A percentile compares a stretch with the other conserved stretches of the same genome.
Conservation (phyloP, 2,329 filamentous ascomycete species). For the Aureobasidium sp. region DNA sequence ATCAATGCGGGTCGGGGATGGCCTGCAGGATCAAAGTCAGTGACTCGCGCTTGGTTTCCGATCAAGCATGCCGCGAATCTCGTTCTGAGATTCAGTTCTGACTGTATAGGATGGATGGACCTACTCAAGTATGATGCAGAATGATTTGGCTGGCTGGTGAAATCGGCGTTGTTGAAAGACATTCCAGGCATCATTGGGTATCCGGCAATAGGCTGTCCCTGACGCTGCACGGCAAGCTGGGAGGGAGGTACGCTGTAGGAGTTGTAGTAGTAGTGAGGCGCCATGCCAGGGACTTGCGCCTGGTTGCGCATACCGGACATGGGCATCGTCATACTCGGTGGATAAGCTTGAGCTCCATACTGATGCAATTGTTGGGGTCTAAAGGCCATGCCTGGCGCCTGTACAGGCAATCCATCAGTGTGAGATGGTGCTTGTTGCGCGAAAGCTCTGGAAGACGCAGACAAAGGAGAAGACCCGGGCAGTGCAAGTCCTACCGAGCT, state of each 20-base stretch:
- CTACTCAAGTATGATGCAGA: background rate
- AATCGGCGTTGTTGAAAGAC: background rate
- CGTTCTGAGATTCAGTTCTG: too few relatives aligned
- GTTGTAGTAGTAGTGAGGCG: background rate
- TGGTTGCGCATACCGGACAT: background rate
- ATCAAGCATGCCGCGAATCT: background rate
- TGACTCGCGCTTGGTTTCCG: background rate
- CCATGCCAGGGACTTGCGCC: background rate
- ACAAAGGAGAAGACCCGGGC: background rate
- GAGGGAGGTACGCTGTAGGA: background rate
- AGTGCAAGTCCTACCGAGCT: background rate
- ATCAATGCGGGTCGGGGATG: background rate
- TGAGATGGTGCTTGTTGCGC: background rate
- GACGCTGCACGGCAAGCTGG: background rate
- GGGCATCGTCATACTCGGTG: constrained; percentile 1
- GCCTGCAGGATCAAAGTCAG: background rate
- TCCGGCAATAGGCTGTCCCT: background rate
- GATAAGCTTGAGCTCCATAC: background rate
- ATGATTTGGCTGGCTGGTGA: background rate
- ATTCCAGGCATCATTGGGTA: background rate
- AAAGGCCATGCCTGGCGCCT: background rate
- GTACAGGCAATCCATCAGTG: background rate
- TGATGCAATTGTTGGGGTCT: background rate
- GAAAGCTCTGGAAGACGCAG: background rate
- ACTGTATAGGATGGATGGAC: background rate